A percentile compares a stretch with the other conserved stretches of the same genome.
Conservation (phyloP, 2,329 filamentous ascomycete species). For the Diplocarpon rosae region DNA sequence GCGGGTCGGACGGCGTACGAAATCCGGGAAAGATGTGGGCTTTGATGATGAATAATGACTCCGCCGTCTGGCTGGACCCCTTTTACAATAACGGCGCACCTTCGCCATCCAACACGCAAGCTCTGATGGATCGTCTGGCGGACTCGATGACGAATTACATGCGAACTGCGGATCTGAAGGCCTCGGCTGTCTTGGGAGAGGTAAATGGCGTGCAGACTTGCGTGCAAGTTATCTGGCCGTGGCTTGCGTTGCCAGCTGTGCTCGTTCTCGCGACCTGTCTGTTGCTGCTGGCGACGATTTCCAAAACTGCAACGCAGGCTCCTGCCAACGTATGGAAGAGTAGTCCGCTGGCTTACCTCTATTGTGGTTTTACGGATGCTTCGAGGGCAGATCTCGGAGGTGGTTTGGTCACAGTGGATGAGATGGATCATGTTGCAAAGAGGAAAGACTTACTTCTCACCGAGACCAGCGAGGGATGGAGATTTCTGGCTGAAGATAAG, state of each 20-base stretch:
- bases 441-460: neutral
- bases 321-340: slow-evolving; percentile 1
- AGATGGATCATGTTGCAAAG: neutral
- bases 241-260: neutral
- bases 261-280: neutral
- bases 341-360: slow-evolving; percentile 2
- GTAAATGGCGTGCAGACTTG: slow-evolving; percentile 2
- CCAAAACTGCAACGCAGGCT: neutral
- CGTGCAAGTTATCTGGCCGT: neutral
- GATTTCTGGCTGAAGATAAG: neutral
- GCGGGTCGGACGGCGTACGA: neutral
- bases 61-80: neutral
- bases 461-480: neutral
- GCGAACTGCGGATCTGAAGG: neutral
- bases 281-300: neutral
- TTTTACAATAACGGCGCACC: neutral
- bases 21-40: slow-evolving; percentile 1
- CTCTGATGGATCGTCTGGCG: neutral
- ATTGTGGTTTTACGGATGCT: neutral
- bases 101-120: neutral
- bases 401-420: neutral
- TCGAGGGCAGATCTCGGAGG: neutral
- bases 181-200: neutral
- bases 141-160: slow-evolving; percentile 1
- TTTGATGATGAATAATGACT: neutral